Base-by-base conservation (phyloP, 805 yeast species). In the Brettanomyces sp. region DNA sequence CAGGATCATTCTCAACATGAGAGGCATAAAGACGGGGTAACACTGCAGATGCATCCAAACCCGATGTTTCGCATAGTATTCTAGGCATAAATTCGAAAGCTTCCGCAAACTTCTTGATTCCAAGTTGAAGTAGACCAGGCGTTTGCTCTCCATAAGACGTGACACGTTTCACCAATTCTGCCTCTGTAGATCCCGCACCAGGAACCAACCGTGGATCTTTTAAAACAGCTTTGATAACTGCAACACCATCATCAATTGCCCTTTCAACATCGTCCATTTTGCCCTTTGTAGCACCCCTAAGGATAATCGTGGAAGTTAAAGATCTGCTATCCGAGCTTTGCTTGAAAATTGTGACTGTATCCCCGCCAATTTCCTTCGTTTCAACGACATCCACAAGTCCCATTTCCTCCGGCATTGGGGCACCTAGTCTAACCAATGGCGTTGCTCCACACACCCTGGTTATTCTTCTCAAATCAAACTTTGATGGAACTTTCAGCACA, bases 361-460 rank as follows among this genome's bases (percentile, higher is more conserved):
- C 97, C 45, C 97, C 96, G 53, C 99, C 99, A 62, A 93, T 88
- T 70, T 93, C 99, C 57, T 77, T 79, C 23, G 96, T 84, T 69
- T 86, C 95, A 43, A 93, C 91, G 30, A 82, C 65, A 62, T 91
- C 99, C 49, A 93, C 77, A 39, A 74, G 61, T 46, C 99, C 99
- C 73, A 87, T 77, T 67, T 91, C 97, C 59, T 90, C 96, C 21
- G 95, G 91, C 68, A 86, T 78, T 56, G 97, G 97, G 2, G 96
- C 95, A 52, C 96, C 96, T 48, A 90, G 73, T 65, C 96, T 76
- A 44, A 96, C 91, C 61, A 91, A 74, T 47, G 98, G 97, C 25
- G 97, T 85, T 39, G 97, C 97, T 42, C 98, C 98, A 66, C 96
- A 90, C 14, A 93, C 98, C 64, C 96, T 84, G 59, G 95, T 85